phyloP scores from a whole-genome alignment of 805 yeast genomes.

The Yarrowia bubula region DNA sequence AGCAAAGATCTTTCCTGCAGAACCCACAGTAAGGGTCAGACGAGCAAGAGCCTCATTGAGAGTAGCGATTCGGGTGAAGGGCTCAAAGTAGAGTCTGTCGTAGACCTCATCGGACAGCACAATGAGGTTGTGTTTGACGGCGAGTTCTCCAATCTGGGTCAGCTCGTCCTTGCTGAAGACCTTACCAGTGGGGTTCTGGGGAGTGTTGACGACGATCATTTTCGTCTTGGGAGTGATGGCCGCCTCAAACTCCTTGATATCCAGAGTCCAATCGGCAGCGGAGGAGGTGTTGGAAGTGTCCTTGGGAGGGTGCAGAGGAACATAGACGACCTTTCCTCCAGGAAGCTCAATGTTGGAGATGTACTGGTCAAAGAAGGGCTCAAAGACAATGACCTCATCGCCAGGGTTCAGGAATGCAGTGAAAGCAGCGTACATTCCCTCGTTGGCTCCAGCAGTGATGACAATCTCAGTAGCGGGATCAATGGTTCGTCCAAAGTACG shows the following conservation, averaged over 20 bases:
- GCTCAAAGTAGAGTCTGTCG: conserved; percentile 76
- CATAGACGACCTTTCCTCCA: conserved; percentile 89
- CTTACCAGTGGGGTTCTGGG: conserved; percentile 96
- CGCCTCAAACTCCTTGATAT: conserved; percentile 70
- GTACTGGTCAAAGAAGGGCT: conserved; percentile 96
- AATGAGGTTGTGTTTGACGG: conserved; percentile 78
- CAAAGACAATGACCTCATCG: conserved; percentile 94
- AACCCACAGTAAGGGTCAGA: conserved; percentile 85
- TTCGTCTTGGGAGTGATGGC: conserved; percentile 77
- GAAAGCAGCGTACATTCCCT: conserved; percentile 82
- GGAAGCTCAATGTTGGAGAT: conserved; percentile 90
- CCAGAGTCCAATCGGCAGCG: conserved; percentile 85
- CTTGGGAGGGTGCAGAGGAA: conserved; percentile 78
- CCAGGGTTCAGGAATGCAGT: conserved; percentile 82
- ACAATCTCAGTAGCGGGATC: conserved; percentile 60
- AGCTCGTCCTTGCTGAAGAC: conserved; percentile 77
- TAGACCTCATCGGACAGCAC: conserved; percentile 93
- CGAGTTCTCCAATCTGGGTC: conserved; percentile 69
- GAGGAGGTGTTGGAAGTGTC: conserved; percentile 63
- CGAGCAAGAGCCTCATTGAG: conserved; percentile 74
- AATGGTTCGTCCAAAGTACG: conserved; percentile 58
- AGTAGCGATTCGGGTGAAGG: conserved; percentile 82
- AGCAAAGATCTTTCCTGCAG: conserved; percentile 98
- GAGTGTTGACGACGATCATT: conserved; percentile 84
- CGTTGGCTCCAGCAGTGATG: conserved; percentile 96